These are phyloP conservation scores for Fraxinus dipetala DNA, from an alignment of 305 asterid genomes.

Conservation along the genomic window DNA sequence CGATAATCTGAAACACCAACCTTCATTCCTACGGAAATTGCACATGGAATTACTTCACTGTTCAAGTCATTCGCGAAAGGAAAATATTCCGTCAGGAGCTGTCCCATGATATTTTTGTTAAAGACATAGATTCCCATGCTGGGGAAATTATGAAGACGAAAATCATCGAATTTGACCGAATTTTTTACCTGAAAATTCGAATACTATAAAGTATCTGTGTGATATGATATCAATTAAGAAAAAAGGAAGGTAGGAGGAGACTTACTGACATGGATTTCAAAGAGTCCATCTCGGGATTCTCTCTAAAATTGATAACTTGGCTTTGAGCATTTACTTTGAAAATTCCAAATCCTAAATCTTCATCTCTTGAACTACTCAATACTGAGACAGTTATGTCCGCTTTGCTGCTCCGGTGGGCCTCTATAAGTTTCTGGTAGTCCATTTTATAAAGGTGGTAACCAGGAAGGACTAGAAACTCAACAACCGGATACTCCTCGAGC, in stretches of 20 bases:
- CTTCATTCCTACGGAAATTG: conserved; percentile 80
- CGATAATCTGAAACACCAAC: conserved; percentile 23
- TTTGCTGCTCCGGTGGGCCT: conserved; percentile 39
- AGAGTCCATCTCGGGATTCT: conserved; percentile 23
- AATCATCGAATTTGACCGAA: conserved; percentile 4
- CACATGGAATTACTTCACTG: conserved; percentile 64
- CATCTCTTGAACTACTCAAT: conserved; percentile 24
- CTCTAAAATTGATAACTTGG: conserved; percentile 48
- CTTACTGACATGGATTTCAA: conserved; percentile 29
- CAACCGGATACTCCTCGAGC: conserved; percentile 55
- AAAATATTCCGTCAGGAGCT: conserved; percentile 57
- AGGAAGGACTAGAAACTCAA: conserved; percentile 66
- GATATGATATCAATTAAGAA: neutral
- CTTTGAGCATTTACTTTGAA: conserved; percentile 42
- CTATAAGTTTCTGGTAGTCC: conserved; percentile 60
- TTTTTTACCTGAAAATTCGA: conserved; percentile 37
- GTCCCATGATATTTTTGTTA: conserved; percentile 59
- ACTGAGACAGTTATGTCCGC: conserved; percentile 61
- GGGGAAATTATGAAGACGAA: conserved; percentile 22
- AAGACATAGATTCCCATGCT: conserved; percentile 82
- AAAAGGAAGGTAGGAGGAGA: conserved; percentile 8
- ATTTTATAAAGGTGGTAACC: conserved; percentile 75
- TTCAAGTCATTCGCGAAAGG: conserved; percentile 62
- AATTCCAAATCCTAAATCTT: conserved; percentile 47
- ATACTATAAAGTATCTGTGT: neutral